These are phyloP conservation scores for Cyclocybe cylindracea DNA, from an alignment of 768 basidiomycete species.

Conservation along the genomic window DNA sequence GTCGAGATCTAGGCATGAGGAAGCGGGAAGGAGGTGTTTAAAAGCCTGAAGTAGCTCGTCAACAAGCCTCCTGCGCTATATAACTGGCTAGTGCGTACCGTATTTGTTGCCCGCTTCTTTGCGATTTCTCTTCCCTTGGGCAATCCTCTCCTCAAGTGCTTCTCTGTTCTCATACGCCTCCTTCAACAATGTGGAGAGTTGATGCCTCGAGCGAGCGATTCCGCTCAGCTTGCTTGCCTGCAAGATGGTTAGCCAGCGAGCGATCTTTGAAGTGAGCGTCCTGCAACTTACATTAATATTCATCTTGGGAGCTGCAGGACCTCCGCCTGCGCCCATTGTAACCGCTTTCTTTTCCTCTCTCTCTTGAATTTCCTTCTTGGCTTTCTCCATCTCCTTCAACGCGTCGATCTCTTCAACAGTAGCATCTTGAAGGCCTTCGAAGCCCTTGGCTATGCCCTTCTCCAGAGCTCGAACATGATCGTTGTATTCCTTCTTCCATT, in stretches of 20 bases:
- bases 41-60: constrained; percentile 25
- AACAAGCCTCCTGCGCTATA: neutral
- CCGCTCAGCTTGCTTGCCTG: constrained; percentile 73
- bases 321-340: constrained; percentile 57
- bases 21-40: constrained; percentile 12
- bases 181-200: constrained; percentile 76
- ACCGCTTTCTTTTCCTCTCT: constrained; percentile 76
- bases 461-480: constrained; percentile 72
- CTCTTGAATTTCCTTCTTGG: constrained; percentile 72
- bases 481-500: constrained; percentile 76
- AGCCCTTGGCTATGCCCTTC: constrained; percentile 66
- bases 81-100: constrained; percentile 45
- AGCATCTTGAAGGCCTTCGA: constrained; percentile 61
- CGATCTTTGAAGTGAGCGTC: neutral
- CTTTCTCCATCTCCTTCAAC: constrained; percentile 73
- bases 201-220: constrained; percentile 73
- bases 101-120: constrained; percentile 94
- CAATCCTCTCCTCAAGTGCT: constrained; percentile 79
- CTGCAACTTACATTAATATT: constrained; percentile 67
- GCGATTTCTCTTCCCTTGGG: constrained; percentile 78
- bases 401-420: constrained; percentile 67
- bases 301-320: constrained; percentile 75
- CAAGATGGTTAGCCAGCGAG: neutral
- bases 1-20: constrained; percentile 26
- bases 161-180: constrained; percentile 87